Evolutionary conservation across 2,329 filamentous ascomycete species (phyloP), one percentile per base, ranked within the genome.

Genomic region (Botrytis medusae): DNA sequence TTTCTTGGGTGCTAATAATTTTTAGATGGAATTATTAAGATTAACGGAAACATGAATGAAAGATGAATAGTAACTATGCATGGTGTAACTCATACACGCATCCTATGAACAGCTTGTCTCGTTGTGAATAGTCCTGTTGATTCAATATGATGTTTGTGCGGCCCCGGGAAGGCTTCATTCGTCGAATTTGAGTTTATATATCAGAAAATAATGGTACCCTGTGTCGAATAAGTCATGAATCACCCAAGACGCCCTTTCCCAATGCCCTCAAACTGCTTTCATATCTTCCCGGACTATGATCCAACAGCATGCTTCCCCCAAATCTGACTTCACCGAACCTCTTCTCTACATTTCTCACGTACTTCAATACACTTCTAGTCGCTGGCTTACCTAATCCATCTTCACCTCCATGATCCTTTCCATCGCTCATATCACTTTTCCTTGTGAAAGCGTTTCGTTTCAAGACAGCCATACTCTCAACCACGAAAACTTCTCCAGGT

Each of bases 281-380:
- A 79, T 95, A 95, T 76, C 89, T 86, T 40, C 88, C 91, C 4
- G 92, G 92, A 76, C 89, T 93, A 80, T 95, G 92, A 80, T 95
- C 92, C 74, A 89, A 86, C 81, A 95, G 84, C 91, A 94, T 93
- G 64, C 90, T 90, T 37, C 89, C 88, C 8, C 90, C 91, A 80
- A 95, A 94, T 61, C 87, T 85, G 60, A 94, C 84, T 82, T 94
- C 92, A 42, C 88, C 85, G 80, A 94, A 94, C 71, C 88, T 84
- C 34, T 85, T 85, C 79, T 93, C 91, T 44, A 93, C 92, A 80
- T 94, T 89, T 72, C 88, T 84, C 20, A 95, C 86, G 74, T 93
- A 92, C 79, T 89, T 91, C 68, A 94, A 82, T 74, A 93, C 88
- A 59, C 92, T 88, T 69, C 92, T 85, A 61, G 88, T 89, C 10